phyloP scores from a whole-genome alignment of 768 basidiomycete species.

The Leccinum aurantiacum region DNA sequence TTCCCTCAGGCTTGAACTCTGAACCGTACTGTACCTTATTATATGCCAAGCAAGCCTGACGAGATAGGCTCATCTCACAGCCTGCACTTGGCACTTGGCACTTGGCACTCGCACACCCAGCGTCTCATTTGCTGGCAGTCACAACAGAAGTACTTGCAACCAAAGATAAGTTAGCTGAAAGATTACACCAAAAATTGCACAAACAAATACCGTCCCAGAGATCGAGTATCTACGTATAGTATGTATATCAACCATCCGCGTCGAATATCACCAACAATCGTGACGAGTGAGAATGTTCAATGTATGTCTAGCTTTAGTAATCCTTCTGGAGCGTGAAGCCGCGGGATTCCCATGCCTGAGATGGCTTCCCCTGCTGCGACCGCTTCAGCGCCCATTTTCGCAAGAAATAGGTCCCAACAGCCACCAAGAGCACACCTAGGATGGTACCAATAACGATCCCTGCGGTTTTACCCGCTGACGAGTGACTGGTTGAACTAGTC shows the following conservation, averaged over 20 bases:
- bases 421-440: slow-evolving; percentile 44
- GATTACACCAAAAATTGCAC: background rate
- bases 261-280: background rate
- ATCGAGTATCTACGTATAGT: background rate
- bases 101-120: background rate
- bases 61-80: background rate
- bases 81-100: background rate
- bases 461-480: slow-evolving; percentile 32
- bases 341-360: slow-evolving; percentile 15
- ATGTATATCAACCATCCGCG: background rate
- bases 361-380: slow-evolving; percentile 17
- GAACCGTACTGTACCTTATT: too few relatives aligned
- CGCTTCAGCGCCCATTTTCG: slow-evolving; percentile 48
- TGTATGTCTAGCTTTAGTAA: background rate
- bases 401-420: slow-evolving; percentile 43
- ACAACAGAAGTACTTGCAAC: background rate
- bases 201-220: background rate
- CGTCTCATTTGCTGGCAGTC: background rate
- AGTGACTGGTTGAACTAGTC: slow-evolving; percentile 16
- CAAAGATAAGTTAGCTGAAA: background rate
- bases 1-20: background rate
- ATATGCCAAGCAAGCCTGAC: background rate
- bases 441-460: slow-evolving; percentile 56
- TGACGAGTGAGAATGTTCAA: background rate
- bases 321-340: slow-evolving; percentile 22